A percentile compares a stretch with the other conserved stretches of the same genome.
These are phyloP conservation scores for Mycena filopes DNA, from an alignment of 768 basidiomycete species.

Conservation along the genomic window DNA sequence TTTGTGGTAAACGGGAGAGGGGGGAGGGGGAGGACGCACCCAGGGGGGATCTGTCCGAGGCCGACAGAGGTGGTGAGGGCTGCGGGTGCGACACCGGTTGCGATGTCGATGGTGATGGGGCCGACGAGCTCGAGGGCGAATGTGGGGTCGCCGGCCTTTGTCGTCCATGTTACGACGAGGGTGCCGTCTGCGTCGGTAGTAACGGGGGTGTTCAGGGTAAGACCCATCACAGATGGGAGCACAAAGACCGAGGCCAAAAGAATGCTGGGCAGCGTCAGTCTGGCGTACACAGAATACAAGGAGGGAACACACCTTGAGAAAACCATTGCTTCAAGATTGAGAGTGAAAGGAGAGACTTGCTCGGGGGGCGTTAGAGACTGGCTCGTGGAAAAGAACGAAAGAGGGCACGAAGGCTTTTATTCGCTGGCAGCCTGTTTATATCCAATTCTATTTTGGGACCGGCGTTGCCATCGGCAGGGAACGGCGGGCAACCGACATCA, in stretches of 20 bases:
- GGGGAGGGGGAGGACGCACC: neutral
- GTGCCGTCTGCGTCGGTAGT: constrained; percentile 1
- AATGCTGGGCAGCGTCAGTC: neutral
- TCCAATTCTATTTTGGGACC: neutral
- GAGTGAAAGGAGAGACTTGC: constrained; percentile 21
- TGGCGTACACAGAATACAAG: neutral
- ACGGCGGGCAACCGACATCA: too few species aligned
- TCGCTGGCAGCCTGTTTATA: constrained; percentile 1
- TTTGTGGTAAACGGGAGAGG: neutral
- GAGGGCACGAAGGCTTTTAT: neutral
- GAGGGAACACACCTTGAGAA: constrained; percentile 7
- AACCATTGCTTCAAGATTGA: constrained; percentile 12
- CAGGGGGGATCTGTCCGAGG: constrained; percentile 14
- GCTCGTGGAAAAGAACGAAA: constrained; percentile 7
- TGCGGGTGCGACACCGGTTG: constrained; percentile 6
- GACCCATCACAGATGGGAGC: constrained; percentile 31
- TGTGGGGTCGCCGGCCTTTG: constrained; percentile 16
- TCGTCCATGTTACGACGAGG: constrained; percentile 17
- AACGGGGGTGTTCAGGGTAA: constrained; percentile 26
- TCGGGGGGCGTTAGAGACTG: constrained; percentile 6
- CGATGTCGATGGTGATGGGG: neutral
- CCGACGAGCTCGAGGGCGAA: constrained; percentile 1
- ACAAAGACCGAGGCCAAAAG: constrained; percentile 18
- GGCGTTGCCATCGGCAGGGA: neutral
- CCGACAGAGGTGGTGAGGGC: neutral